Base-by-base conservation (phyloP, 345 rosid genomes). In the Gossypium herbaceum region DNA sequence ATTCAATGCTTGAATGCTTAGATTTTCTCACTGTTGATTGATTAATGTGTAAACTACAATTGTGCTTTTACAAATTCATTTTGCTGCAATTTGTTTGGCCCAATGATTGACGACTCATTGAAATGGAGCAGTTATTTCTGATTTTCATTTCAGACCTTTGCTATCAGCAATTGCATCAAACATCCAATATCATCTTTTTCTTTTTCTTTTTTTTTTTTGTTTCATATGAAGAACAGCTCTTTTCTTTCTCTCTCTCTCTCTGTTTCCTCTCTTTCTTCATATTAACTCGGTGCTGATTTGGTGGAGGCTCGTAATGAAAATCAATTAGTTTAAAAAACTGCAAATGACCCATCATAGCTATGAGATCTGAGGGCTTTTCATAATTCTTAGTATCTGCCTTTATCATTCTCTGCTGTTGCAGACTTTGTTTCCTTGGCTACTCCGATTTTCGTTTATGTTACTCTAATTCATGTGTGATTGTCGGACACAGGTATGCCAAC, bases 361-460 rank as follows among this genome's bases (percentile, higher is more conserved):
- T 80, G 77, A 44, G 77, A 80, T 80, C 80, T 80, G 80, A 80
- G 77, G 83, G 75, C 77, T 25, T 59, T 20, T 17, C 41, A 3
- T 34, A 6, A 34, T 12, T 51, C 24, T 3, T 50, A 29, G 12
- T 58, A 4, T 52, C 15, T 20, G 27, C 1, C 1, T 24, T 7
- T 24, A 3, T 65, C 4, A 19, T 67, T 24, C 47, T 47, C 0
- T 9, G 45, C 29, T 19, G 27, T 65, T 43, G 69, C 51, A 11
- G 9, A 22, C 9, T 27, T 16, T 15, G 43, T 68, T 68, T 16
- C 39, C 43, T 47, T 47, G 43, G 72, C 43, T 2, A 15, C 4
- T 68, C 19, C 0, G 1, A 24, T 48, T 24, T 68, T 68, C 4
- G 1, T 24, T 17, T 3, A 20, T 7, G 41, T 47, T 24, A 24